Evolutionary conservation across 192 early-diverging fungal species (phyloP).

Genomic region (Linnemannia elongata): DNA sequence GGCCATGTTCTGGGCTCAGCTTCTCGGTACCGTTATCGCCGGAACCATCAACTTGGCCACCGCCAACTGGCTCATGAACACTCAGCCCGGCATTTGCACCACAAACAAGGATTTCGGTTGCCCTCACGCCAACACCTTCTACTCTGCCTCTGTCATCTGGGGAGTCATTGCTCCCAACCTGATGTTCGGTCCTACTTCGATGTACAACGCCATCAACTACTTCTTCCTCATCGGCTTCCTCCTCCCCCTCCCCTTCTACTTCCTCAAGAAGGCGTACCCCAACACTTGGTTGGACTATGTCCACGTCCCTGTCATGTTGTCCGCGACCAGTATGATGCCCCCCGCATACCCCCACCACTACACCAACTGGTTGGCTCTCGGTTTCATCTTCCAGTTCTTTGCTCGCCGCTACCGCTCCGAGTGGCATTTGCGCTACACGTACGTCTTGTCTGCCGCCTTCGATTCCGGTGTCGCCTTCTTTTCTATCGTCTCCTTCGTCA

Average conservation of each 20-base stretch:
- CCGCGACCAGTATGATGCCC: slow-evolving; percentile 62
- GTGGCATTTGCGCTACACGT: slow-evolving; percentile 75
- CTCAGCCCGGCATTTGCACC: slow-evolving; percentile 48
- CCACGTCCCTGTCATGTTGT: slow-evolving; percentile 66
- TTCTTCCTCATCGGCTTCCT: slow-evolving; percentile 64
- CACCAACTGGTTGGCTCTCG: slow-evolving; percentile 44
- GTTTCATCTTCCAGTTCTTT: slow-evolving; percentile 65
- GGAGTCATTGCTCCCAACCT: slow-evolving; percentile 74
- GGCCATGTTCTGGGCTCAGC: slow-evolving; percentile 67
- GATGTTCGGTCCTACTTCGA: slow-evolving; percentile 62
- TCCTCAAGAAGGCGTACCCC: slow-evolving; percentile 64
- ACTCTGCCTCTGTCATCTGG: slow-evolving; percentile 76
- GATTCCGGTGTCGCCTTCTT: slow-evolving; percentile 64
- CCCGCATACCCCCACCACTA: slow-evolving; percentile 59
- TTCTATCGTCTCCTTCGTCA: slow-evolving; percentile 26
- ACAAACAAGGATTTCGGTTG: slow-evolving; percentile 37
- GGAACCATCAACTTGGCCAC: slow-evolving; percentile 62
- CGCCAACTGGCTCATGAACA: slow-evolving; percentile 55
- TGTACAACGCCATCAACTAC: slow-evolving; percentile 45
- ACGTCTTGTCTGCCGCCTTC: slow-evolving; percentile 70
- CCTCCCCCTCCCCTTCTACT: slow-evolving; percentile 66
- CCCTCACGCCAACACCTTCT: slow-evolving; percentile 63
- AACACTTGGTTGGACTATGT: slow-evolving; percentile 37
- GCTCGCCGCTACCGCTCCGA: slow-evolving; percentile 57
- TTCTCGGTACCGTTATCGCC: slow-evolving; percentile 68